Conservation (phyloP, 176 grass and related monocot genomes). For the Bothriochloa decipiens region DNA sequence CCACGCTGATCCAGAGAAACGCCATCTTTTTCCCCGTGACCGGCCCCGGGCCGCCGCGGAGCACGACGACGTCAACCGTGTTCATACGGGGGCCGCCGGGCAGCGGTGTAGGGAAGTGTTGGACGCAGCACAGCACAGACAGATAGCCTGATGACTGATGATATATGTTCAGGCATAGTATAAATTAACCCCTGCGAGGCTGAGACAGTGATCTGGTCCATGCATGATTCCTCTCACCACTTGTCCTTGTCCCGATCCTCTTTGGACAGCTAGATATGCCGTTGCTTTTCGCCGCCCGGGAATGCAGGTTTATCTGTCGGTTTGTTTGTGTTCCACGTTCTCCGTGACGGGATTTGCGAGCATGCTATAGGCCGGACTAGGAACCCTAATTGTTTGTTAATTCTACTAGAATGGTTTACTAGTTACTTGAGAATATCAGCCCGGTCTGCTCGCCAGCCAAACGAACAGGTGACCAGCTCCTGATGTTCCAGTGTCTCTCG, state of each 20-base stretch:
- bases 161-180: too few species aligned
- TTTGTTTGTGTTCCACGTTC: not conserved
- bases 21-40: not conserved
- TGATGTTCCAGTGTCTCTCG: not conserved
- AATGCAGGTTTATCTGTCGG: not conserved
- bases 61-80: not conserved
- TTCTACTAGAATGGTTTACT: not conserved
- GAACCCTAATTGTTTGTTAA: not conserved
- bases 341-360: constrained; percentile 30
- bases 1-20: not conserved
- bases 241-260: constrained; percentile 14
- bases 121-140: too few species aligned
- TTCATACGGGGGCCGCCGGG: not conserved
- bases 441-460: too few species aligned
- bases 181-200: not conserved
- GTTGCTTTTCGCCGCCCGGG: not conserved
- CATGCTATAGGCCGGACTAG: not conserved
- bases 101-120: too few species aligned
- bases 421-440: not conserved
- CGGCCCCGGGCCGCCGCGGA: not conserved
- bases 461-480: not conserved
- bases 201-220: not conserved
- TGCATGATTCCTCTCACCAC: constrained; percentile 22
- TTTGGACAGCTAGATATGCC: not conserved
- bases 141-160: too few species aligned